Percentiles rank a stretch among this genome's conserved stretches.
Evolutionary conservation across 139 green algal genomes (phyloP).

Genomic region (Desmodesmus armatus): DNA sequence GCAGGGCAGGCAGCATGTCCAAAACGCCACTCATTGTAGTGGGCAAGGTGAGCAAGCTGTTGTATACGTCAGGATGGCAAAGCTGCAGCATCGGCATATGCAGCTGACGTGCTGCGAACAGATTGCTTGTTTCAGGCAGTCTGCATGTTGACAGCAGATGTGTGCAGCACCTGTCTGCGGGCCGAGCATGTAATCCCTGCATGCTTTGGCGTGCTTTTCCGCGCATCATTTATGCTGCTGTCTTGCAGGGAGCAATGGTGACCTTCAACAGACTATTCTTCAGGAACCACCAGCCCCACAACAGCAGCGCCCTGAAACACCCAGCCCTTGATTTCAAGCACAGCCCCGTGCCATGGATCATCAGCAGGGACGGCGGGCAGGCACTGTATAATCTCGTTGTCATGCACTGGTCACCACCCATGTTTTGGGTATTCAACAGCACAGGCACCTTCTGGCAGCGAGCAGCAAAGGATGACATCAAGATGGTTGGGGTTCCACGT

Average conservation of each 20-base stretch:
- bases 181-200: too few relatives aligned
- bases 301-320: background rate
- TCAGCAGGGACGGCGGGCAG: background rate
- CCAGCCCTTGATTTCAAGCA: background rate
- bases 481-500: background rate
- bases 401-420: conserved; percentile 6
- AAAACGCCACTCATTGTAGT: background rate
- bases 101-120: too few relatives aligned
- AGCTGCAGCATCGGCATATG: too few relatives aligned
- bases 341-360: conserved; percentile 25
- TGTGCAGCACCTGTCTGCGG: too few relatives aligned
- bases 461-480: background rate
- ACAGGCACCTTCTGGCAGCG: conserved; percentile 19
- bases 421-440: conserved; percentile 27
- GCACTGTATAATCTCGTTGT: conserved; percentile 35
- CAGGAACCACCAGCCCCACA: conserved; percentile 8
- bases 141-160: too few relatives aligned
- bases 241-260: background rate
- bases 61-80: too few relatives aligned
- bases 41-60: too few relatives aligned
- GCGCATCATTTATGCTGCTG: too few relatives aligned
- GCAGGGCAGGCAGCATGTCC: background rate
- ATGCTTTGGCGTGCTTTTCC: too few relatives aligned
- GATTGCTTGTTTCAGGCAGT: too few relatives aligned
- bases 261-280: conserved; percentile 43